These are phyloP conservation scores for Polyporus tsugae DNA, from an alignment of 1,284 basidiomycete genomes.

Conservation along the genomic window DNA sequence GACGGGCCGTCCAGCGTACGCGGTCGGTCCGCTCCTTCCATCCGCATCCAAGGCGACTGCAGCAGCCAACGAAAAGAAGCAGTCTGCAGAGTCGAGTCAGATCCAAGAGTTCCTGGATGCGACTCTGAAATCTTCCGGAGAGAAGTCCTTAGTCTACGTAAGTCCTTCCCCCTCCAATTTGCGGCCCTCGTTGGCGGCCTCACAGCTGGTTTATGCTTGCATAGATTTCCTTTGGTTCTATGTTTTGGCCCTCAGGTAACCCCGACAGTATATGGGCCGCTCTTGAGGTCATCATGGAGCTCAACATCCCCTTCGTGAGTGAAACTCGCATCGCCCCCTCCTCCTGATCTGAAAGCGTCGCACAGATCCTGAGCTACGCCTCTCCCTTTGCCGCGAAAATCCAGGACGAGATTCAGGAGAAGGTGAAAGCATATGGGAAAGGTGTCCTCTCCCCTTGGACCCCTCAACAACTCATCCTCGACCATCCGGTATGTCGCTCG, in stretches of 20 bases:
- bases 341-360: no score
- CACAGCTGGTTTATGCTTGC: not conserved
- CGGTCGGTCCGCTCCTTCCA: conserved; percentile 30
- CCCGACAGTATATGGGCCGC: conserved; percentile 33
- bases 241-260: conserved; percentile 30
- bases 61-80: conserved; percentile 24
- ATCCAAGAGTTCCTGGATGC: conserved; percentile 33
- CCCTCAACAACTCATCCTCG: conserved; percentile 37
- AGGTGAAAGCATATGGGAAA: conserved; percentile 31
- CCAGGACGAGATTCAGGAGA: conserved; percentile 30
- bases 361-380: conserved; percentile 36
- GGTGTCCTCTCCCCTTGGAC: conserved; percentile 34
- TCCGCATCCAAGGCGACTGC: conserved; percentile 16
- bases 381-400: conserved; percentile 28
- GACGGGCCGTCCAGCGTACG: conserved; percentile 26
- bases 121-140: conserved; percentile 28
- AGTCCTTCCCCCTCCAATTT: not conserved
- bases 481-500: conserved; percentile 31
- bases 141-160: conserved; percentile 38
- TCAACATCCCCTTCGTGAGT: conserved; percentile 32
- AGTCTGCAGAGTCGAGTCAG: conserved; percentile 21
- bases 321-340: not conserved
- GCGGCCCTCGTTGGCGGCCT: not conserved
- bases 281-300: conserved; percentile 34
- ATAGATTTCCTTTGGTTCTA: conserved; percentile 32